Percentiles rank a stretch among this genome's conserved stretches.
Evolutionary conservation across 106 monocot genomes (phyloP).

Genomic region (Chionographis japonica): DNA sequence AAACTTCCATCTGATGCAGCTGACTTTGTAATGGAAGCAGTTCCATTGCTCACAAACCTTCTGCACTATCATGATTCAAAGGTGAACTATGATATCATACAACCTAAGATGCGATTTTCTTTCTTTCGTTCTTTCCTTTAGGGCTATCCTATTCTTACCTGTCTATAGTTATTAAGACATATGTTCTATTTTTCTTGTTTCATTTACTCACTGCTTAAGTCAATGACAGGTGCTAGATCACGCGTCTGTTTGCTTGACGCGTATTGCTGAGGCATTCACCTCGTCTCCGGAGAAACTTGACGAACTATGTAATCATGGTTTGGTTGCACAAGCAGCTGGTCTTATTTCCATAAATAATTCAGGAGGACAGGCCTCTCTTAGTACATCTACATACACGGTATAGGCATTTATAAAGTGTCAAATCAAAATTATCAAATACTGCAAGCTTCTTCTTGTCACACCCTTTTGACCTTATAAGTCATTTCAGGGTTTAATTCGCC

Average conservation of each 20-base stretch:
- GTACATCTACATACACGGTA: constrained; percentile 91
- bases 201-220: not conserved
- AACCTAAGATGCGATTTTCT: no score
- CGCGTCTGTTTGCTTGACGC: constrained; percentile 87
- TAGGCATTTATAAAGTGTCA: not conserved
- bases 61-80: constrained; percentile 93
- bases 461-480: not conserved
- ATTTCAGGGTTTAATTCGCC: constrained; percentile 85
- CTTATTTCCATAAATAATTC: constrained; percentile 81
- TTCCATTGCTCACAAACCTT: constrained; percentile 95
- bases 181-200: not conserved
- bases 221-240: constrained; percentile 63
- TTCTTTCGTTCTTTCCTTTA: no score
- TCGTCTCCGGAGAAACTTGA: constrained; percentile 84
- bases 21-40: constrained; percentile 99
- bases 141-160: no score
- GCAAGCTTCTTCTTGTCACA: not conserved
- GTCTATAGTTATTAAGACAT: not conserved
- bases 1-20: constrained; percentile 98
- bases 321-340: constrained; percentile 82
- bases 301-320: constrained; percentile 86
- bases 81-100: constrained; percentile 15
- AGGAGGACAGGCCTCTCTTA: constrained; percentile 89
- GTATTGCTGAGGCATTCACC: constrained; percentile 83
- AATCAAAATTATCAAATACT: not conserved